A percentile compares a stretch with the other conserved stretches of the same genome.
Conservation (phyloP, 176 grass and related monocot species). For the Aegilops speltoides region DNA sequence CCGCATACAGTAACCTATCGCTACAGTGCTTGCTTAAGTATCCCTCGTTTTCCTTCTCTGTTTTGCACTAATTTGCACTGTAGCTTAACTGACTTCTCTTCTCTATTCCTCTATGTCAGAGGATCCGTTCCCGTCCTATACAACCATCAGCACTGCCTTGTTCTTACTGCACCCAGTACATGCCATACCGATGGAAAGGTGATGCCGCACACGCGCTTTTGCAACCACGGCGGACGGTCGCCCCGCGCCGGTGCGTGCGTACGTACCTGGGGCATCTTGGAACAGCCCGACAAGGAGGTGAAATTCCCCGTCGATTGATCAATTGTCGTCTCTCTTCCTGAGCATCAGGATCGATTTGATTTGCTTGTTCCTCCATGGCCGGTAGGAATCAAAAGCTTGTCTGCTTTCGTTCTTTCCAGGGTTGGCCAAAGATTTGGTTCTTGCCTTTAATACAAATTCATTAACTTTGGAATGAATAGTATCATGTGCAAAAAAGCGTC, state of each 20-base stretch:
- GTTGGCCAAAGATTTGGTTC: no score
- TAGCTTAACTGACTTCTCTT: no score
- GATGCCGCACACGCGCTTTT: neutral
- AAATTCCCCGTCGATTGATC: slow-evolving; percentile 1
- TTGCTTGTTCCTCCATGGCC: neutral
- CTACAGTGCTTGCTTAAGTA: no score
- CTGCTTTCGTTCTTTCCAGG: neutral
- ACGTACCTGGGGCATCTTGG: slow-evolving; percentile 23
- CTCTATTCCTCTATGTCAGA: no score
- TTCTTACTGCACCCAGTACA: neutral
- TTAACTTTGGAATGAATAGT: no score
- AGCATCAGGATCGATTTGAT: slow-evolving; percentile 15
- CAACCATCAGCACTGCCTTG: no score
- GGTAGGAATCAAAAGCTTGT: neutral
- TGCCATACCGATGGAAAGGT: neutral
- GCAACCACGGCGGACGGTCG: neutral
- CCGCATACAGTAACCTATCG: no score
- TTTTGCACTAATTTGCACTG: no score
- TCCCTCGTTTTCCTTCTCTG: no score
- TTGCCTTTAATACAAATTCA: no score
- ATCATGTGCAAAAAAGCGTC: no score
- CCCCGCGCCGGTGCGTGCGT: neutral
- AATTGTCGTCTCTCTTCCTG: neutral
- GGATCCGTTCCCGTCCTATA: neutral
- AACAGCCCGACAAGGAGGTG: slow-evolving; percentile 15